phyloP scores from a whole-genome alignment of 345 rosid species.

The Sisymbrium altissimum region DNA sequence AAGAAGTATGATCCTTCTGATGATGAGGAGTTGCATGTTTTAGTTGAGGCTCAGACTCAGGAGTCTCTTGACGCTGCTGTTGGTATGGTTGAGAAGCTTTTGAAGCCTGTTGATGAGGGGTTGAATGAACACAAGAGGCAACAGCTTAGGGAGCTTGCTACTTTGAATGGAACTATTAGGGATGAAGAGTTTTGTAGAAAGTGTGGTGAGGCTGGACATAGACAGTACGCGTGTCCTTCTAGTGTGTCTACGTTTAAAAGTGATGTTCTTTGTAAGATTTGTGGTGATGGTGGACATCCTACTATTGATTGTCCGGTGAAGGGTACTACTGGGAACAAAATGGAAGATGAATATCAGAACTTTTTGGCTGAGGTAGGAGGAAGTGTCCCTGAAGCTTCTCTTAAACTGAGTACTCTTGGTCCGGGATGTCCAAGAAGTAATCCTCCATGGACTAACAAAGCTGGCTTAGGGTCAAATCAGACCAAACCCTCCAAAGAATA shows the following conservation, averaged over 20 bases:
- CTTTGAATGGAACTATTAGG: conserved; percentile 93
- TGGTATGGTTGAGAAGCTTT: conserved; percentile 88
- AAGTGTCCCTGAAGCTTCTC: conserved; percentile 76
- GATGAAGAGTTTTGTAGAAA: conserved; percentile 88
- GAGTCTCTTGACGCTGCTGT: conserved; percentile 89
- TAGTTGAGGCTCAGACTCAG: conserved; percentile 89
- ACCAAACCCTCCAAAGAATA: conserved; percentile 46
- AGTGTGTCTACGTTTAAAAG: conserved; percentile 80
- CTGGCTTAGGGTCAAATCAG: conserved; percentile 67
- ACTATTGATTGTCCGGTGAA: conserved; percentile 93
- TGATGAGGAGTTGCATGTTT: conserved; percentile 94
- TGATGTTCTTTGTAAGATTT: conserved; percentile 90
- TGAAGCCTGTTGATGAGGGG: conserved; percentile 96
- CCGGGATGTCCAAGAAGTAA: conserved; percentile 43
- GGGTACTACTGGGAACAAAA: conserved; percentile 85
- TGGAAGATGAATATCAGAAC: conserved; percentile 97
- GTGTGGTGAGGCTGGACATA: conserved; percentile 95
- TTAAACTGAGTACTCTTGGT: conserved; percentile 65
- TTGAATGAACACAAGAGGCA: conserved; percentile 95
- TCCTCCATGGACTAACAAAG: conserved; percentile 82
- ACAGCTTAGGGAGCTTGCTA: conserved; percentile 90
- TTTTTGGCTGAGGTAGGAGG: conserved; percentile 89
- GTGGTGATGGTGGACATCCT: conserved; percentile 97
- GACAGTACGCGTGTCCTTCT: conserved; percentile 87
- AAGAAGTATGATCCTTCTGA: conserved; percentile 88